Base-by-base conservation (phyloP, 2,329 filamentous ascomycete genomes). In the Clarireedia homoeocarpa region DNA sequence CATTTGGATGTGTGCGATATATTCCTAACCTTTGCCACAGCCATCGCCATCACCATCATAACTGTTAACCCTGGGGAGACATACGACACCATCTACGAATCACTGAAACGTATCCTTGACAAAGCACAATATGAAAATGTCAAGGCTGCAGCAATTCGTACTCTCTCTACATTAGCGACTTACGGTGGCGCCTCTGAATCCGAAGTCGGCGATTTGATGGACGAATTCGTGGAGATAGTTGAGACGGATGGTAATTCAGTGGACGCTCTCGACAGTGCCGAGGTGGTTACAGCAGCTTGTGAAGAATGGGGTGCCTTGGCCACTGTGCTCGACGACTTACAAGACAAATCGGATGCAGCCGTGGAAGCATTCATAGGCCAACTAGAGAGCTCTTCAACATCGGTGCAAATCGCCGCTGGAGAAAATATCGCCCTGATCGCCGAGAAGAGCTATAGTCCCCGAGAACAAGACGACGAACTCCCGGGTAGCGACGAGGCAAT, bases 381-480 rank as follows among this genome's bases (percentile, higher is more conserved):
- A 68, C 77, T 89, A 24, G 78, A 85, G 44, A 84, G 82, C 63
- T 75, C 74, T 40, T 80, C 85, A 57, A 71, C 79, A 0, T 70
- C 72, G 7, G 84, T 89, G 1, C 84, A 87, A 64, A 80, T 88
- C 48, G 84, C 86, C 0, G 83, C 85, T 1, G 86, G 85, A 15
- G 84, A 88, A 66, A 85, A 85, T 64, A 88, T 89, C 61, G 86
- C 86, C 0, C 71, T 89, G 1, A 71, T 89, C 2, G 88, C 83
- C 66, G 86, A 89, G 66, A 88, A 87, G 69, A 86, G 59, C 58
- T 73, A 61, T 6, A 72, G 71, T 2, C 67, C 72, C 34, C 69
- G 71, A 14, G 77, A 81, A 42, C 73, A 76, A 1, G 73, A 75
- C 5, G 72, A 74, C 26, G 72, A 70, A 5, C 71, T 72, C 1